Evolutionary conservation across 176 grass and related monocot genomes (phyloP), one percentile per base, ranked within the genome.

Genomic region (Aegilops longissima): DNA sequence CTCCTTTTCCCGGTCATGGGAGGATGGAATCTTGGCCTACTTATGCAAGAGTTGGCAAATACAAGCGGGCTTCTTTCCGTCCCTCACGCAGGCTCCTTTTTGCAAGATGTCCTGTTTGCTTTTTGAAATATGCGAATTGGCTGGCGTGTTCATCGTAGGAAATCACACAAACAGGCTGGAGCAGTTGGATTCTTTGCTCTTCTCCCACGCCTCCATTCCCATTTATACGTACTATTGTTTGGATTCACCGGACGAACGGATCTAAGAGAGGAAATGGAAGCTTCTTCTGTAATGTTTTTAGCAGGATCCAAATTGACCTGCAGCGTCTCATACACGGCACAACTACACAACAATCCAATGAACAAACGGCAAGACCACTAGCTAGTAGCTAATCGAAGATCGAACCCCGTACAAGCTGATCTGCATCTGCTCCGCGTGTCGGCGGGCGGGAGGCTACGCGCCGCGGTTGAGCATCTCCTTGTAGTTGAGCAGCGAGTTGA

Each of bases 401-500:
- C 7, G 56, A 59, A 59, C 56, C 56, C 47, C 47, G 66, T 13
- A 49, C 44, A 47, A 47, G 44, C 69, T 45, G 35, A 24, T 62
- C 30, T 29, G 35, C 31, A 74, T 63, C 36, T 63, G 52, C 81
- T 72, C 66, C 12, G 25, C 63, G 18, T 27, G 25, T 5, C 9
- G 9, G 25, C 25, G 76, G 30, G 42, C 11, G 42, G 42, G 44
- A 47, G 44, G 45, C 70, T 90, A 90, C 8, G 72, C 71, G 62
- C 94, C 89, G 45, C 86, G 59, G 64, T 87, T 92, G 51, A 96
- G 91, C 94, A 93, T 91, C 78, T 93, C 94, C 54, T 85, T 96
- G 73, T 93, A 90, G 76, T 91, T 93, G 66, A 96, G 51, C 59
- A 96, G 86, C 76, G 94, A 95, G 83, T 95, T 93, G 30, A 91